A percentile compares a stretch with the other conserved stretches of the same genome.
These are phyloP conservation scores for Alternaria incomplexa DNA, from an alignment of 2,329 filamentous ascomycete genomes.

Conservation along the genomic window DNA sequence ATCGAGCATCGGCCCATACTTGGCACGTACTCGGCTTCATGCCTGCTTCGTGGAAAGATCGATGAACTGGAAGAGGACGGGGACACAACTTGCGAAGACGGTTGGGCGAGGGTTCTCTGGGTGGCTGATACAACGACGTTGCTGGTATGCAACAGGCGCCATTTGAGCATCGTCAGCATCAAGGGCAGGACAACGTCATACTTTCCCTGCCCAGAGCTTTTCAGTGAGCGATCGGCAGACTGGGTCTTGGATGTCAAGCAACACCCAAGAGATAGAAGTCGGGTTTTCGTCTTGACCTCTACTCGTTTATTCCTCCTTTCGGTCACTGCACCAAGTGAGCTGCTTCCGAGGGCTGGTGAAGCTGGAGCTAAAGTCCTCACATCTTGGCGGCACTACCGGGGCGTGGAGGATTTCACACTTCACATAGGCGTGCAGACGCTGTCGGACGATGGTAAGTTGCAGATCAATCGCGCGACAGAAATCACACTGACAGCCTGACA, in stretches of 20 bases:
- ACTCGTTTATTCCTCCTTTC: conserved; percentile 59
- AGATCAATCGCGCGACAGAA: background rate
- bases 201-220: conserved; percentile 33
- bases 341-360: conserved; percentile 18
- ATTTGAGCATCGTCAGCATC: conserved; percentile 46
- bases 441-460: conserved; percentile 39
- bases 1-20: conserved; percentile 45
- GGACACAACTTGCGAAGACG: conserved; percentile 43
- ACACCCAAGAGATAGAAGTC: conserved; percentile 55
- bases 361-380: conserved; percentile 49
- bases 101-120: conserved; percentile 60
- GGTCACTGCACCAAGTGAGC: conserved; percentile 41
- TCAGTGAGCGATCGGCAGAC: conserved; percentile 35
- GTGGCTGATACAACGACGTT: conserved; percentile 55
- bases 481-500: conserved; percentile 18
- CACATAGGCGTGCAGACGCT: conserved; percentile 38
- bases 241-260: conserved; percentile 65
- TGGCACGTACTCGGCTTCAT: conserved; percentile 42
- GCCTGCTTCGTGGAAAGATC: conserved; percentile 37
- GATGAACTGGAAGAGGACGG: conserved; percentile 3
- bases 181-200: conserved; percentile 20
- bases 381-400: conserved; percentile 62
- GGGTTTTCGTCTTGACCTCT: conserved; percentile 67
- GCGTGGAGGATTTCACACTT: conserved; percentile 60
- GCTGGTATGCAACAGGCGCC: conserved; percentile 59